A percentile compares a stretch with the other conserved stretches of the same genome.
Conservation (phyloP, 257 asterid genomes). For the Cynanchum wilfordii region DNA sequence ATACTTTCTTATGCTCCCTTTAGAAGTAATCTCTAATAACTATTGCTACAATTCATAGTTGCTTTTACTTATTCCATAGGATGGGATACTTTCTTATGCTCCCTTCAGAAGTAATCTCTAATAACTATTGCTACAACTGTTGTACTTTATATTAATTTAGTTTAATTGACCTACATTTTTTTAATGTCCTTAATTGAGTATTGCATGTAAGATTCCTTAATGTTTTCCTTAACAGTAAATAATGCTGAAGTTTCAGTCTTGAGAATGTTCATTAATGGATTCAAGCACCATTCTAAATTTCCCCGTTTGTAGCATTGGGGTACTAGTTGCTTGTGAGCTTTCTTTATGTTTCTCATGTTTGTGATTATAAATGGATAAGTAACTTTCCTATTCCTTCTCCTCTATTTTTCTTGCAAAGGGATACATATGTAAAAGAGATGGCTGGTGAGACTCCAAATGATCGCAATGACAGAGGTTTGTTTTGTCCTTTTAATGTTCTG, state of each 20-base stretch:
- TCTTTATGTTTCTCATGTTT: not conserved
- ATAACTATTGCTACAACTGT: not conserved
- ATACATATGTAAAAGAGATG: conserved; percentile 76
- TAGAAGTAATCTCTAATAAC: not conserved
- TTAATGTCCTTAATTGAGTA: not conserved
- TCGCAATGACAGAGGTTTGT: conserved; percentile 90
- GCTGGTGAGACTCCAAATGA: conserved; percentile 91
- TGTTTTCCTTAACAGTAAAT: not conserved
- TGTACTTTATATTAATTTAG: not conserved
- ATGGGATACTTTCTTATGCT: not conserved
- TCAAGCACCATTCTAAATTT: not conserved
- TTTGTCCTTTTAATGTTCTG: conserved; percentile 5
- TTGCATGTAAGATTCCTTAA: not conserved
- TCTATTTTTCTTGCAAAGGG: conserved; percentile 41
- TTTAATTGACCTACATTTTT: not conserved
- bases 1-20: not conserved
- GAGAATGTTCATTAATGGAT: not conserved
- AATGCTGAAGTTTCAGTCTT: not conserved
- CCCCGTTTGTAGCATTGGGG: too few species aligned
- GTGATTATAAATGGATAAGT: not conserved
- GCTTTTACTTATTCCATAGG: not conserved
- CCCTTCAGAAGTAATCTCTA: not conserved
- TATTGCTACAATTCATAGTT: not conserved
- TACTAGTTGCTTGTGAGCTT: not conserved
- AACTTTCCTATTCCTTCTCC: not conserved